Conservation (phyloP, 1,139 yeast genomes). For the Yamadazyma buinensis region DNA sequence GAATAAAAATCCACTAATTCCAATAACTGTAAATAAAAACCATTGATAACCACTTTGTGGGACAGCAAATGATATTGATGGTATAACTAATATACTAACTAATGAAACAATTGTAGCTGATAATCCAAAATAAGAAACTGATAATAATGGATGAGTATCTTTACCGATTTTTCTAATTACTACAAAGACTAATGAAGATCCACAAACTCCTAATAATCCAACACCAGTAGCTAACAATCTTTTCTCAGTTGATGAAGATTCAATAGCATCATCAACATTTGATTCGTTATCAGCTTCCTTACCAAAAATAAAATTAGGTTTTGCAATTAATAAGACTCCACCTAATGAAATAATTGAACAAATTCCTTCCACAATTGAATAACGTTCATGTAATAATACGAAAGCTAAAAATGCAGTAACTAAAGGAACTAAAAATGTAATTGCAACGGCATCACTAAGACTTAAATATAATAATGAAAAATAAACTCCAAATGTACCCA, state of each 20-base stretch:
- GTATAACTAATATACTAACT: conserved; percentile 51
- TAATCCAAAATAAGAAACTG: conserved; percentile 74
- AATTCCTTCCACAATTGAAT: conserved; percentile 60
- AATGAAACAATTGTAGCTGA: conserved; percentile 55
- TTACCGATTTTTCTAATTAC: conserved; percentile 72
- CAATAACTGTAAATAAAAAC: conserved; percentile 57
- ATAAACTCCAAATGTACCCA: conserved; percentile 76
- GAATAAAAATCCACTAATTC: conserved; percentile 76
- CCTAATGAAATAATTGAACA: conserved; percentile 67
- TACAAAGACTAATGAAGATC: conserved; percentile 70
- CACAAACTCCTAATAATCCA: conserved; percentile 67
- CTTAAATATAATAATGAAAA: conserved; percentile 71
- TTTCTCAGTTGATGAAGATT: conserved; percentile 37
- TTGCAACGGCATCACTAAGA: conserved; percentile 71
- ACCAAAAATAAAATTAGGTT: conserved; percentile 74
- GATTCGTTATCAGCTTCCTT: conserved; percentile 30
- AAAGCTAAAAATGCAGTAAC: conserved; percentile 76
- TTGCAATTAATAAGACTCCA: conserved; percentile 79
- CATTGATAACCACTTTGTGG: conserved; percentile 65
- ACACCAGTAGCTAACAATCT: conserved; percentile 57
- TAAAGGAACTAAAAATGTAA: conserved; percentile 75
- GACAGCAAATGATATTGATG: conserved; percentile 55
- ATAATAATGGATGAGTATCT: conserved; percentile 72
- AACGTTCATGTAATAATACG: conserved; percentile 61
- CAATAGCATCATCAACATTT: conserved; percentile 31